These are phyloP conservation scores for Echria macrotheca DNA, from an alignment of 495 filamentous ascomycete species.

Conservation along the genomic window DNA sequence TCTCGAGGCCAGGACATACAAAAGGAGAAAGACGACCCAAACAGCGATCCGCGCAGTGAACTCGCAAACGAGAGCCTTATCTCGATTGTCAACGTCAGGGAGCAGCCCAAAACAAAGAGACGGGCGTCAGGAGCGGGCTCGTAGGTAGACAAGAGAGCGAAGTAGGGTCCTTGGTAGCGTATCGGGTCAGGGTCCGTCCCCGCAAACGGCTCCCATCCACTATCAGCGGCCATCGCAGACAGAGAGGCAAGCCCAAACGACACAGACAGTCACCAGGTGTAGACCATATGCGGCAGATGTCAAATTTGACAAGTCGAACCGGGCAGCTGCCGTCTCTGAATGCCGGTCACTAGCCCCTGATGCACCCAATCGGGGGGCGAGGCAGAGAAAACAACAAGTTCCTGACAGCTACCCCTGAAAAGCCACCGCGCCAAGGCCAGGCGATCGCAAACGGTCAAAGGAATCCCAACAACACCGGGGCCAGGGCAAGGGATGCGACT, in stretches of 20 bases:
- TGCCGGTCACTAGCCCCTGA: not conserved
- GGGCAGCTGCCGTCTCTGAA: conserved; percentile 1
- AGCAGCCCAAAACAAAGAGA: not conserved
- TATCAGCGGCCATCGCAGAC: too few relatives aligned
- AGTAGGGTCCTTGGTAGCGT: too few relatives aligned
- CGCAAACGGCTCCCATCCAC: too few relatives aligned
- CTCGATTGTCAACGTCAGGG: not conserved
- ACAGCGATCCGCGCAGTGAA: not conserved
- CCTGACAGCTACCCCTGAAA: conserved; percentile 3
- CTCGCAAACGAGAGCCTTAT: not conserved
- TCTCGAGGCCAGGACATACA: not conserved
- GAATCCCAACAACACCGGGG: conserved; percentile 1
- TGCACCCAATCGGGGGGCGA: conserved; percentile 14
- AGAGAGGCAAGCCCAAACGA: conserved; percentile 6
- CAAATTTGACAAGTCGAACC: conserved; percentile 20
- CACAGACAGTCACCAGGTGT: not conserved
- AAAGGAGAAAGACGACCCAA: not conserved
- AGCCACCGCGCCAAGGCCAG: not conserved
- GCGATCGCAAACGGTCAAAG: conserved; percentile 13
- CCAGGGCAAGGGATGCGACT: not conserved
- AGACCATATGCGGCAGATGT: conserved; percentile 5
- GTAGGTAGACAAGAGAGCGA: too few relatives aligned
- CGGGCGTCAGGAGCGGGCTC: not conserved
- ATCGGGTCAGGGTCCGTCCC: too few relatives aligned
- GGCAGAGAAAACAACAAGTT: conserved; percentile 9